Evolutionary conservation across 306 rosid genomes (phyloP).

Genomic region (Macrotyloma uniflorum): DNA sequence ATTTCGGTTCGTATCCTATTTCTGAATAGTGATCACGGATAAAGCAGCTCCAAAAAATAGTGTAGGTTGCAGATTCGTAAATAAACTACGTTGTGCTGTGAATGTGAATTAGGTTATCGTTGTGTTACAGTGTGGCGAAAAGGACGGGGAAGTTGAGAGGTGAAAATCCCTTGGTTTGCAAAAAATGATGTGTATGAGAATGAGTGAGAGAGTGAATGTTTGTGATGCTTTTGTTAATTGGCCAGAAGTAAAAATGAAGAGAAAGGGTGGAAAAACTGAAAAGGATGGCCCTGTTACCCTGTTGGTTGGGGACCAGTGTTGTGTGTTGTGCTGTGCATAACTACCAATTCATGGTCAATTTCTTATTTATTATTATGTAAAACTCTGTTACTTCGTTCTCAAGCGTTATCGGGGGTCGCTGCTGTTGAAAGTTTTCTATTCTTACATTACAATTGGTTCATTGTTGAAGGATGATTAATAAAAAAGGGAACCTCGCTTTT

Average conservation of each 20-base stretch:
- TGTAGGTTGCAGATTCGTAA: slow-evolving; percentile 34
- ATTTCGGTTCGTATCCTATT: slow-evolving; percentile 22
- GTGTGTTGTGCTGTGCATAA: slow-evolving; percentile 17
- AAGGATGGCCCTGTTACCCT: slow-evolving; percentile 42
- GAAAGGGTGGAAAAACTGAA: slow-evolving; percentile 34
- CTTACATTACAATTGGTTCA: slow-evolving; percentile 41
- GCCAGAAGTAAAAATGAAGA: neutral
- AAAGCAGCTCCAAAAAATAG: slow-evolving; percentile 21
- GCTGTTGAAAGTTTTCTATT: slow-evolving; percentile 47
- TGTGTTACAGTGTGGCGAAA: slow-evolving; percentile 38
- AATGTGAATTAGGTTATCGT: neutral
- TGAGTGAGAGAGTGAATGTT: slow-evolving; percentile 25
- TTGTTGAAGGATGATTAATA: slow-evolving; percentile 34
- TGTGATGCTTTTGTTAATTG: slow-evolving; percentile 34
- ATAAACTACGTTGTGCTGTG: neutral
- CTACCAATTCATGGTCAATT: slow-evolving; percentile 42
- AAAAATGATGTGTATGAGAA: slow-evolving; percentile 20
- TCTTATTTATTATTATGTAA: slow-evolving; percentile 39
- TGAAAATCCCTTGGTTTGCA: slow-evolving; percentile 40
- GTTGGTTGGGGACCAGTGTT: slow-evolving; percentile 47
- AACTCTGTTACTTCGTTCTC: slow-evolving; percentile 55
- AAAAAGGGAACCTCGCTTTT: neutral
- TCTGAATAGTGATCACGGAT: slow-evolving; percentile 29
- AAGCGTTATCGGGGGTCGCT: slow-evolving; percentile 62
- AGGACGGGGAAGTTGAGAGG: slow-evolving; percentile 38